Base-by-base conservation (phyloP, 805 yeast genomes). In the Wickerhamomyces ciferrii region DNA sequence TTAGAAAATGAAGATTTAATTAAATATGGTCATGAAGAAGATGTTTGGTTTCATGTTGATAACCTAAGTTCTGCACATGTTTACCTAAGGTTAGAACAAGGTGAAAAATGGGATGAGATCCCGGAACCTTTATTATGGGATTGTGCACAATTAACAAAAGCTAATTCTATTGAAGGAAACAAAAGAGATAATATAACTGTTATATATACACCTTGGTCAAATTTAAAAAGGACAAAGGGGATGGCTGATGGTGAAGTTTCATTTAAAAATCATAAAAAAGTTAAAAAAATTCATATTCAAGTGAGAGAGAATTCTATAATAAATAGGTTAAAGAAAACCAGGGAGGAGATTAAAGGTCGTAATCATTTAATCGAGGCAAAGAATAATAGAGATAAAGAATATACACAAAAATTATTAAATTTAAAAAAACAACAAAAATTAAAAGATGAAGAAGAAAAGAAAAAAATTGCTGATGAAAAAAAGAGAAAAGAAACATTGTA, bases 241-340 rank as follows among this genome's bases (percentile, higher is more conserved):
- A 86, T 85, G 94, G 88, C 78, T 42, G 78, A 77, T 5, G 95
- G 95, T 4, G 87, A 88, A 43, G 95, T 87, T 7, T 78, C 87
- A 1, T 87, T 85, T 63, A 76, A 82, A 47, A 79, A 83, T 48
- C 73, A 71, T 2, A 78, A 75, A 49, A 65, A 68, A 43, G 81
- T 84, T 21, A 75, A 69, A 49, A 74, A 78, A 50, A 63, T 78
- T 27, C 73, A 70, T 50, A 75, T 87, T 29, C 75, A 71, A 43
- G 72, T 72, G 35, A 72, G 81, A 52, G 82, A 82, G 40, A 84
- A 81, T 56, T 65, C 76, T 5, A 68, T 83, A 2, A 60, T 87
- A 35, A 85, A 84, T 54, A 70, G 81, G 51, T 65, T 86, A 48
- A 78, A 75, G 56, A 84, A 83, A 62, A 83, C 92, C 5, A 76